Evolutionary conservation across 2,329 filamentous ascomycete species (phyloP), one percentile per base, ranked within the genome.

Genomic region (Ilyonectria destructans): DNA sequence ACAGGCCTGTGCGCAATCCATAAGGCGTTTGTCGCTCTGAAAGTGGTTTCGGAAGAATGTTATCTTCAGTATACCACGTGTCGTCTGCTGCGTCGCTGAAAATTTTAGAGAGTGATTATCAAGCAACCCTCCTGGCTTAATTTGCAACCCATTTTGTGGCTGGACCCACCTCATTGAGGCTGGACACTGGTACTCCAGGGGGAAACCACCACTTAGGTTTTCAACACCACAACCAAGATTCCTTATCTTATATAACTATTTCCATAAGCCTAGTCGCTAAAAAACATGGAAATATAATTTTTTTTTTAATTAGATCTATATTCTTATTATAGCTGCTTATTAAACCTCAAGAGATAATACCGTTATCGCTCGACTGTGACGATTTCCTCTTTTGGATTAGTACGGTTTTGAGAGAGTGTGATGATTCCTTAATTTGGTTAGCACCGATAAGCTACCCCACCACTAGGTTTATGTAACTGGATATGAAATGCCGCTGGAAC

Each of bases 311-410:
- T 51, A 21, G 21, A 51, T 51, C 21, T 51, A 51, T 51, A 21
- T 51, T 51, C n/a, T 9, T 51, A 5, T 51, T 51, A 15, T 51
- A 51, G 48, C 48, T 51, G 48, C 48, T 51, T 51, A 15, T 51
- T 51, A 51, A 62, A 62, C 51, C 49, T 37, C 40, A 35, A 55
- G 59, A 62, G 55, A 56, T 15, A 56, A 56, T 56, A 23, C 40
- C 37, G 26, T 56, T 17, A 62, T 52, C 51, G 51, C 31, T 62
- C n/a, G 21, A 62, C 60, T 23, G 49, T 62, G 60, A 62, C 49
- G 23, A 62, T 62, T 62, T 55, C 59, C 49, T 46, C 35, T 55
- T 55, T 54, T 62, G 23, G 49, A 62, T 48, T 55, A 62, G 59
- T 46, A 46, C 37, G 52, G 31, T 55, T 54, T 54, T 31, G 37